Evolutionary conservation across 306 rosid species (phyloP).

Genomic region (Vigna hirtella): DNA sequence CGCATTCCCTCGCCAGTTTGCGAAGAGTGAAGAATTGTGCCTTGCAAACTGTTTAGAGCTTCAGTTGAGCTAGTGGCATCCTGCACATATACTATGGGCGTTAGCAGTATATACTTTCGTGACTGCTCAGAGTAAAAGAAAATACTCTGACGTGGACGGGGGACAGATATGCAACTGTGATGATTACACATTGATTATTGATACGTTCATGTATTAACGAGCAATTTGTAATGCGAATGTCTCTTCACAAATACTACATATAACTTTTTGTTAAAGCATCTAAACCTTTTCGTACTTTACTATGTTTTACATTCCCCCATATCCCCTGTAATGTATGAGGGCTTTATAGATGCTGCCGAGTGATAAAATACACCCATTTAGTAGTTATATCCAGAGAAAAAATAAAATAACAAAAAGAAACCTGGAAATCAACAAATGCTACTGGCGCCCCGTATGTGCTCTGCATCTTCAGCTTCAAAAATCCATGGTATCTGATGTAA

Average conservation of each 20-base stretch:
- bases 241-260: background rate
- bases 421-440: slow-evolving; percentile 98
- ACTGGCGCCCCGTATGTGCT: slow-evolving; percentile 94
- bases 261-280: too few relatives aligned
- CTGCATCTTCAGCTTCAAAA: slow-evolving; percentile 91
- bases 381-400: slow-evolving; percentile 17
- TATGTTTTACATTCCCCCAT: background rate
- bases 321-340: background rate
- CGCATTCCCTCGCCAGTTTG: slow-evolving; percentile 86
- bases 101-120: background rate
- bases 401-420: slow-evolving; percentile 35
- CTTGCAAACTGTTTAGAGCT: slow-evolving; percentile 81
- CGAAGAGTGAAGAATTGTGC: slow-evolving; percentile 82
- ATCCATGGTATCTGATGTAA: slow-evolving; percentile 79
- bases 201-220: too few relatives aligned
- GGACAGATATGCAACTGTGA: too few relatives aligned
- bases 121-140: slow-evolving; percentile 7
- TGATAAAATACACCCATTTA: slow-evolving; percentile 18
- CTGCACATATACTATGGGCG: slow-evolving; percentile 49
- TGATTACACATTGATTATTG: background rate
- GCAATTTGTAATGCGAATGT: background rate
- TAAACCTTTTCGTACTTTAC: too few relatives aligned
- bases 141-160: background rate
- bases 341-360: background rate
- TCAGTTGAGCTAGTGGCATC: slow-evolving; percentile 71